Conservation (phyloP, 306 rosid species). For the Cicer yamashitae region DNA sequence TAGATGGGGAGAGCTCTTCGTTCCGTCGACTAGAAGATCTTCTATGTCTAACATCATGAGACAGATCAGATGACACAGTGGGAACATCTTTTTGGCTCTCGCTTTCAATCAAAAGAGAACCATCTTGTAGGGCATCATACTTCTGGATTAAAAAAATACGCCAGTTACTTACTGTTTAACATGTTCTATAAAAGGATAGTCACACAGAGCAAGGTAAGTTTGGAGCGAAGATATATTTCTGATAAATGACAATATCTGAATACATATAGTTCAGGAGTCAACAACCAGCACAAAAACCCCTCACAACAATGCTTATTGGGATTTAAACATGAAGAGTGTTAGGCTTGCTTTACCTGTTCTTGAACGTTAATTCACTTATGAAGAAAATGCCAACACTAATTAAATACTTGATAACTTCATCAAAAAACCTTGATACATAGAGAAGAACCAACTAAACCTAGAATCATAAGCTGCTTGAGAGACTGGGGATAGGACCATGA, state of each 20-base stretch:
- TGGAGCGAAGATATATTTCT: conserved; percentile 31
- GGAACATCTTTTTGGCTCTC: conserved; percentile 71
- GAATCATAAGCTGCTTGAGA: conserved; percentile 18
- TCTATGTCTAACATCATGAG: conserved; percentile 73
- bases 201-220: conserved; percentile 20
- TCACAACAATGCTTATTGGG: conserved; percentile 4
- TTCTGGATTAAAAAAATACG: conserved; percentile 57
- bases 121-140: conserved; percentile 59
- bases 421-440: conserved; percentile 7
- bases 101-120: conserved; percentile 59
- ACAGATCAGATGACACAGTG: conserved; percentile 55
- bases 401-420: conserved; percentile 32
- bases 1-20: conserved; percentile 78
- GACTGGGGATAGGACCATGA: not conserved
- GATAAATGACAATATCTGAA: conserved; percentile 7
- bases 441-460: conserved; percentile 24
- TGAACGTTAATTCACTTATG: conserved; percentile 1
- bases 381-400: conserved; percentile 3
- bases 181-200: conserved; percentile 35
- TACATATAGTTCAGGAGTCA: conserved; percentile 27
- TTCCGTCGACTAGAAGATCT: conserved; percentile 80
- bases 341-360: conserved; percentile 12
- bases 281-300: conserved; percentile 32
- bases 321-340: conserved; percentile 17
- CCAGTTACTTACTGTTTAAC: conserved; percentile 27